Evolutionary conservation across 2,329 filamentous ascomycete genomes (phyloP), one percentile per base, ranked within the genome.

Genomic region (Ophiocordyceps camponoti-floridani): DNA sequence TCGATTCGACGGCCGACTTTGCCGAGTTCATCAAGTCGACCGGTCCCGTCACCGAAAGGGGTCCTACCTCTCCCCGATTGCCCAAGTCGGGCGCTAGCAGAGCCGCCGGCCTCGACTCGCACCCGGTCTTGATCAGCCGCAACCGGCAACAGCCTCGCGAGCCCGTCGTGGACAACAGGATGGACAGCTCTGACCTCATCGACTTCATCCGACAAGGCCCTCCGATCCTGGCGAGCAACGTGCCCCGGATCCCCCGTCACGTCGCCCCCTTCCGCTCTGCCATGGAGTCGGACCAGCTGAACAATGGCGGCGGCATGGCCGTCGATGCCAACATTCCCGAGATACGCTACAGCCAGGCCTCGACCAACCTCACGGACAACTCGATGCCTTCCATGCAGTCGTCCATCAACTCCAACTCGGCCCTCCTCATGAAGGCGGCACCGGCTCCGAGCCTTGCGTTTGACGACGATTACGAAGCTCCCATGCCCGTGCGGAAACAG

Each of bases 201-300:
- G 88, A 96, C 58, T 96, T 98, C 59, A 93, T 98, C 51, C 80
- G 88, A 41, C 80, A 85, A 57, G 89, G 88, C 1, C 87, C 87
- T 3, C 81, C 84, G 0, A 72, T 66, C 48, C 58, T 65, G 41
- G 64, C 67, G 31, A 69, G 68, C 40, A 73, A 74, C 33, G 16
- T n/a, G 49, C 83, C 78, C 47, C 78, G 84, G 23, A 91, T 93
- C 49, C 82, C 86, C 40, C 79, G 84, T 16, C 76, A 75, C n/a
- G 79, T 91, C 12, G 86, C 87, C 10, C 85, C 87, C 1, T 94
- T 93, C 67, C 74, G 85, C 45, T 79, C 73, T 33, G 89, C 86
- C 0, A 82, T 88, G 71, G 87, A 94, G 58, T 88, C 84, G 11
- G 85, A 94, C 52, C 82, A 91, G 50, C 71, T 84, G 62, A 62